phyloP scores from a whole-genome alignment of 371 early-diverging fungal species.

The Thermomucor indicae-seudaticae region DNA sequence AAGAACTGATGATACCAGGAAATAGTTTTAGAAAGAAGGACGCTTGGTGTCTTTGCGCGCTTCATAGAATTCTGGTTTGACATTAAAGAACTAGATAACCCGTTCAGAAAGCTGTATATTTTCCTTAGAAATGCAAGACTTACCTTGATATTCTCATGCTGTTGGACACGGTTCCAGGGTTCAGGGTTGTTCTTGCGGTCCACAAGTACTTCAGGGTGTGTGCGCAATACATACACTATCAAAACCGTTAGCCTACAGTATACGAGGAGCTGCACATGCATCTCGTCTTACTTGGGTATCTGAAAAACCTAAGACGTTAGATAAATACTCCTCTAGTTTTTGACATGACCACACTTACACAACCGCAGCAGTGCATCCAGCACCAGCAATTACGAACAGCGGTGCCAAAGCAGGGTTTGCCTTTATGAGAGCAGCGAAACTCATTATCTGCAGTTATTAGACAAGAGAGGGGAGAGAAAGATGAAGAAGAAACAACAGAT shows the following conservation, averaged over 20 bases:
- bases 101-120: neutral
- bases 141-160: conserved; percentile 46
- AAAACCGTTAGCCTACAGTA: neutral
- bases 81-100: conserved; percentile 23
- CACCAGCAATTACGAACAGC: conserved; percentile 40
- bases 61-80: conserved; percentile 24
- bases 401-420: conserved; percentile 40
- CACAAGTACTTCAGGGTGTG: conserved; percentile 46
- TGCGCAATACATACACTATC: conserved; percentile 35
- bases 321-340: neutral
- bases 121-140: neutral
- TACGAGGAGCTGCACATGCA: neutral
- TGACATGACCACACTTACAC: conserved; percentile 22
- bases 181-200: conserved; percentile 43
- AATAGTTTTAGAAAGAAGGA: conserved; percentile 12
- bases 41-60: conserved; percentile 14
- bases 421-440: conserved; percentile 21
- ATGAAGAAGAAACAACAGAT: conserved; percentile 7
- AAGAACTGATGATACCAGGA: too few species aligned
- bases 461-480: conserved; percentile 8
- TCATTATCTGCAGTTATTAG: conserved; percentile 2
- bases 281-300: conserved; percentile 16
- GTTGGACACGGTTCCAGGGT: conserved; percentile 43
- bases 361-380: conserved; percentile 42
- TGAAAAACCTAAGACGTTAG: neutral